These are phyloP conservation scores for Ganoderma lucidum DNA, from an alignment of 1,284 basidiomycete genomes.

Conservation along the genomic window DNA sequence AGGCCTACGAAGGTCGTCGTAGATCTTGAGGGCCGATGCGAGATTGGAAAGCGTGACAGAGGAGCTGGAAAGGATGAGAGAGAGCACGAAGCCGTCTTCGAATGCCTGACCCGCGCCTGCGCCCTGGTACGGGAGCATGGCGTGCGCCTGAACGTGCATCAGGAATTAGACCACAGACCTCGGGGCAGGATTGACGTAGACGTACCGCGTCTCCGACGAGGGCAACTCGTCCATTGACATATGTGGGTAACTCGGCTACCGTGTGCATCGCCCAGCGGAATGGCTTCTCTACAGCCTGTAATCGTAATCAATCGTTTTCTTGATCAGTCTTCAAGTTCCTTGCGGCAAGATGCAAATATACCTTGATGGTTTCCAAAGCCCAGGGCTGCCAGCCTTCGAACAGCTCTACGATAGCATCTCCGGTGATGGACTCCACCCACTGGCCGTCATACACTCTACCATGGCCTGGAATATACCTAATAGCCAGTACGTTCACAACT, in stretches of 20 bases:
- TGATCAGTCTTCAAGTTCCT: slow-evolving; percentile 8
- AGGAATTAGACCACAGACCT: slow-evolving; percentile 9
- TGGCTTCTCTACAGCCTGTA: neutral
- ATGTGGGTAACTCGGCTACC: slow-evolving; percentile 35
- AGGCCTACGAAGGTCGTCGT: slow-evolving; percentile 25
- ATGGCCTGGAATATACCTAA: slow-evolving; percentile 28
- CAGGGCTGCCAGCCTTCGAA: slow-evolving; percentile 39
- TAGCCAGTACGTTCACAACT: slow-evolving; percentile 37
- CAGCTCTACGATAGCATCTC: slow-evolving; percentile 30
- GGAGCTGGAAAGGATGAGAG: slow-evolving; percentile 12
- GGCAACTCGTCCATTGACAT: slow-evolving; percentile 34
- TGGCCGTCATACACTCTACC: slow-evolving; percentile 33
- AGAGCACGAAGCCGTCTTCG: slow-evolving; percentile 36
- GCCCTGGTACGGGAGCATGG: slow-evolving; percentile 45
- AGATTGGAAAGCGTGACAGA: slow-evolving; percentile 6
- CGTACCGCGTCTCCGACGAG: slow-evolving; percentile 43
- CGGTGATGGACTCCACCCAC: slow-evolving; percentile 32
- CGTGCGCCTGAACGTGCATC: slow-evolving; percentile 32
- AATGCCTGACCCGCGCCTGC: slow-evolving; percentile 51
- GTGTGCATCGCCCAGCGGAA: slow-evolving; percentile 38
- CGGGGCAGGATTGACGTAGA: slow-evolving; percentile 2
- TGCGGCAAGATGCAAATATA: neutral
- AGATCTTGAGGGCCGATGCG: slow-evolving; percentile 15
- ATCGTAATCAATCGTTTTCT: no score
- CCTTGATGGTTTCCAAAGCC: slow-evolving; percentile 33